These are phyloP conservation scores for Rhytidhysteron rufulum DNA, from an alignment of 2,329 filamentous ascomycete species.

Conservation along the genomic window DNA sequence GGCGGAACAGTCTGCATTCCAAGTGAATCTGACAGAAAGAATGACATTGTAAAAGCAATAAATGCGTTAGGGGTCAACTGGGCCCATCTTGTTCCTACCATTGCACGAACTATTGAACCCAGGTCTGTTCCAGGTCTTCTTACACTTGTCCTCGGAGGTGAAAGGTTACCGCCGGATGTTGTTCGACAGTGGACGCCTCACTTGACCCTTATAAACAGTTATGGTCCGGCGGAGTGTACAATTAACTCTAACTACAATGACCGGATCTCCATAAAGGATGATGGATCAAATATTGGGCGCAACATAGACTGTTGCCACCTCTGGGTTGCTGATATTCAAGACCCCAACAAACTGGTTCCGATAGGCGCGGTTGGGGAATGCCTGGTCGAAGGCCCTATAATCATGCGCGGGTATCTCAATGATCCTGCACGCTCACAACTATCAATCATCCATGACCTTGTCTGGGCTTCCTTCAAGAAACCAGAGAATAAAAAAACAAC, in stretches of 20 bases:
- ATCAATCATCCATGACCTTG: constrained; percentile 14
- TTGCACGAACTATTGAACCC: constrained; percentile 20
- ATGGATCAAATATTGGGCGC: constrained; percentile 9
- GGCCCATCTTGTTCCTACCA: constrained; percentile 4
- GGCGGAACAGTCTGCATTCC: constrained; percentile 7
- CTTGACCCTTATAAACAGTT: not conserved
- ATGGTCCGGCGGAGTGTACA: constrained; percentile 5
- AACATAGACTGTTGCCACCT: constrained; percentile 4
- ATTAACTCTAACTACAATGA: constrained; percentile 1
- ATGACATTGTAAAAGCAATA: constrained; percentile 30
- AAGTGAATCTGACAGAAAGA: constrained; percentile 38
- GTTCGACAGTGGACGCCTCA: constrained; percentile 4
- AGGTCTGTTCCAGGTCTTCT: constrained; percentile 21
- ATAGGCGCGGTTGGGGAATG: constrained; percentile 41
- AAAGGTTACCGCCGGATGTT: not conserved
- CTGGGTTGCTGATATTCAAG: constrained; percentile 21
- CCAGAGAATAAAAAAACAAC: not conserved
- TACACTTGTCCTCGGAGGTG: constrained; percentile 1
- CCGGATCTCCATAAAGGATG: constrained; percentile 4
- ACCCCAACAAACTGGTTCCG: constrained; percentile 14
- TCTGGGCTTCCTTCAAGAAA: constrained; percentile 4
- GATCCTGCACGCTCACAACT: constrained; percentile 13
- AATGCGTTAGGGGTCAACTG: constrained; percentile 1
- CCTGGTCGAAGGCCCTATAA: constrained; percentile 51
- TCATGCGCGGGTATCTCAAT: constrained; percentile 14